Evolutionary conservation across 495 filamentous ascomycete species (phyloP), one percentile per base, ranked within the genome.

Genomic region (Bacidia rubella): DNA sequence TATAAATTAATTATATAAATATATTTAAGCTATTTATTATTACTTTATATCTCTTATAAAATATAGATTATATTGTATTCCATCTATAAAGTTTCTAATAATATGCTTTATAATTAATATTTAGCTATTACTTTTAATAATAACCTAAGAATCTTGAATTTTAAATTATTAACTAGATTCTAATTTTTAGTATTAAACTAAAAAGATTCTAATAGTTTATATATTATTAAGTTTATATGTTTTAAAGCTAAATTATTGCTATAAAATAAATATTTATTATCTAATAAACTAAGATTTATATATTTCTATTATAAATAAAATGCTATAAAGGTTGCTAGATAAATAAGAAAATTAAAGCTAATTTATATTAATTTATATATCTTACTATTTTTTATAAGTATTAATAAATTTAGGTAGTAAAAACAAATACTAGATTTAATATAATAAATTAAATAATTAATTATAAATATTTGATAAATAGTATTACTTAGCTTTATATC

Each of bases 261-360:
- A 44, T 44, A 44, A 44, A 9, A 44, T 44, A n/a, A 44, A 17
- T 44, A 48, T 48, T 48, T 7, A 48, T 26, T 25, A 29, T 23
- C 7, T n/a, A n/a, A n/a, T n/a, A n/a, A n/a, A n/a, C n/a, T n/a
- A n/a, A n/a, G n/a, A n/a, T n/a, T n/a, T n/a, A n/a, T 45, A 15
- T 9, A 45, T 9, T 11, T 9, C 20, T 45, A 20, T 11, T 15
- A 11, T 20, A 45, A 15, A 45, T 11, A 9, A 10, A 15, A 39
- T 39, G 9, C 32, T 39, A 10, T 39, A 45, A 48, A 48, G 20
- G 25, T 7, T 48, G 7, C 7, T 23, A 48, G 11, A 4, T 25
- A 24, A 23, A 25, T 48, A 23, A 23, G 11, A 48, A 44, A 9
- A 17, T 12, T n/a, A 29, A 48, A 35, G 15, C 7, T 35, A 7